These are phyloP conservation scores for Paulownia fortunei DNA, from an alignment of 257 asterid genomes.

Conservation along the genomic window DNA sequence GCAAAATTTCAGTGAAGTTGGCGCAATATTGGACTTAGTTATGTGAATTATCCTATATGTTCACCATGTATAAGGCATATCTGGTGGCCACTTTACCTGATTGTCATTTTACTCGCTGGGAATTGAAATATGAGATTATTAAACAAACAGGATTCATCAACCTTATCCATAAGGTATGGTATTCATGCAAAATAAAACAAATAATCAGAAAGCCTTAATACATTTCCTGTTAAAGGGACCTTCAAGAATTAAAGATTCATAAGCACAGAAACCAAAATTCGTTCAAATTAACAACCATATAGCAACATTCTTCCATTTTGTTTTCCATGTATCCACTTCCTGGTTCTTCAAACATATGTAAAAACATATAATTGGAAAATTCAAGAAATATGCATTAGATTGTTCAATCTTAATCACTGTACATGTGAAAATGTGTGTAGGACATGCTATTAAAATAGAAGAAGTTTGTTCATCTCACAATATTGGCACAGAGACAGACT, in stretches of 20 bases:
- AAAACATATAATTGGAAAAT: neutral
- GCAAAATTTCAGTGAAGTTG: too few species aligned
- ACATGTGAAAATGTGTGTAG: too few species aligned
- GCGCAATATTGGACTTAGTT: too few species aligned
- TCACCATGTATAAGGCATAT: too few species aligned
- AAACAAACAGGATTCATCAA: neutral
- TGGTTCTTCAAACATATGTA: neutral
- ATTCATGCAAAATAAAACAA: neutral
- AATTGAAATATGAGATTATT: too few species aligned
- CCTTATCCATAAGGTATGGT: neutral
- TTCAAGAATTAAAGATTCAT: neutral
- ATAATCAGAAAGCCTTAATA: neutral
- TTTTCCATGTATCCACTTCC: neutral
- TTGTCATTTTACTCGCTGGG: too few species aligned
- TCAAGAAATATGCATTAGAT: neutral
- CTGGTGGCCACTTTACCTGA: too few species aligned
- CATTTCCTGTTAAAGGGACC: neutral
- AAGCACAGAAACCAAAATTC: neutral
- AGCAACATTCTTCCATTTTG: neutral
- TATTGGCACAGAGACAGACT: neutral
- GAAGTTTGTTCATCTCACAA: neutral
- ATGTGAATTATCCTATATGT: too few species aligned
- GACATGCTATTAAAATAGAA: neutral
- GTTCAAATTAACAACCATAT: neutral
- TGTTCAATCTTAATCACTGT: neutral